Evolutionary conservation across 805 yeast species (phyloP), one percentile per base, ranked within the genome.

Genomic region (Trichomonascus vanleenenianus): DNA sequence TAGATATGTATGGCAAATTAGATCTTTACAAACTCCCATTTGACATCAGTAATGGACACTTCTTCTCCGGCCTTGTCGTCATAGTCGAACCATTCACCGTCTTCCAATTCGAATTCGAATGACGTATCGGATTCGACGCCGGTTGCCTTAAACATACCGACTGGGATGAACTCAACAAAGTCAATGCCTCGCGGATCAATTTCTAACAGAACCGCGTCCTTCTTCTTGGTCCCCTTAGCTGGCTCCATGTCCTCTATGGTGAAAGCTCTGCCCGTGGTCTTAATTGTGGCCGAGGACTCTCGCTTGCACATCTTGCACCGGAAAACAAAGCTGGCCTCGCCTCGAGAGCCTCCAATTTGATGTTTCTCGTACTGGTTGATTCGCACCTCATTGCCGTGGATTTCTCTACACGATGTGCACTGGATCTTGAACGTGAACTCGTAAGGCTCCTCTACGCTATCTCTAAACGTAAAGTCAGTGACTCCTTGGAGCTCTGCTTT

Each of bases 41-140:
- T 59, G n/a, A 79, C 70, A 2, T 85, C 89, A 1, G 84, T 79
- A 12, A 93, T 74, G 18, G 89, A 78, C 15, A 88, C 96, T 63
- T 91, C 97, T 37, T 70, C 76, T 10, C 78, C 76, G 6, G 83
- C 81, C 53, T 79, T 76, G 46, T 93, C 97, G 61, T 93, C 97
- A 59, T 89, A 93, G 57, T 93, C 98, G 60, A 81, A 93, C 89
- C 96, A 89, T 60, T 93, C 97, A 44, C 77, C 79, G 20, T 85
- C 96, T 32, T 71, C 75, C 25, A 88, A 67, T 46, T 83, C 93
- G 20, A 87, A 74, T 25, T 83, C 85, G 57, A 84, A 85, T 44
- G 60, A 63, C 8, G 83, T 70, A 10, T 66, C 62, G 2, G 76
- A 61, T 11, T 75, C 79, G 4, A 65, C 70, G 10, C 85, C 84